Conservation (phyloP, 331 rosid species). For the Dryas integrifolia region DNA sequence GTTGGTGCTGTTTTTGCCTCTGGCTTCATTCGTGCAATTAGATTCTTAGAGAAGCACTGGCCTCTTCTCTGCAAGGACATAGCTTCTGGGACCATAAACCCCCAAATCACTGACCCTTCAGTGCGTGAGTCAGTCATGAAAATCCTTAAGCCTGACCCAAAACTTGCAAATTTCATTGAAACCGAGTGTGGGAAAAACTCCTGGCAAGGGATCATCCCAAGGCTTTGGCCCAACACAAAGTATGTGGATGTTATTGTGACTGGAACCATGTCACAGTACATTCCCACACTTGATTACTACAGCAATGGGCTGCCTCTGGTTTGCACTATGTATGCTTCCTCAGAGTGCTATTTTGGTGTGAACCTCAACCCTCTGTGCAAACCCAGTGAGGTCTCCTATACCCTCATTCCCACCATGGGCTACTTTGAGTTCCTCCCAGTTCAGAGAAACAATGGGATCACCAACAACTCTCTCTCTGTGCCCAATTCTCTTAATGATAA, state of each 20-base stretch:
- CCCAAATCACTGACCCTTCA: constrained; percentile 37
- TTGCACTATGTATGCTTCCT: constrained; percentile 86
- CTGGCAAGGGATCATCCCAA: constrained; percentile 79
- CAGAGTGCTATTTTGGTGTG: constrained; percentile 88
- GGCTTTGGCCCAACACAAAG: constrained; percentile 86
- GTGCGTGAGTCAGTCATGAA: constrained; percentile 56
- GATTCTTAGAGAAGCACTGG: constrained; percentile 78
- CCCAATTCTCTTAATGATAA: constrained; percentile 47
- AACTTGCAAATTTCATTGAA: constrained; percentile 58
- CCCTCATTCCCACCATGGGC: constrained; percentile 86
- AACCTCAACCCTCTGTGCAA: constrained; percentile 77
- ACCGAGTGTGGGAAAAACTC: constrained; percentile 45
- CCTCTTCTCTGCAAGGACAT: constrained; percentile 55
- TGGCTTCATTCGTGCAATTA: constrained; percentile 71
- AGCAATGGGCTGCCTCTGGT: constrained; percentile 85
- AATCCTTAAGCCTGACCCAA: constrained; percentile 50
- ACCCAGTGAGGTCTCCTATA: constrained; percentile 70
- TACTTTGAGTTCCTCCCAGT: constrained; percentile 79
- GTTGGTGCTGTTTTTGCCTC: constrained; percentile 89
- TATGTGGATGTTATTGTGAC: constrained; percentile 95
- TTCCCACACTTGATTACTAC: constrained; percentile 73
- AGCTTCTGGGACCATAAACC: constrained; percentile 51
- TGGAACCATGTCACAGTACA: constrained; percentile 92
- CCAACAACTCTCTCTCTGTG: constrained; percentile 26
- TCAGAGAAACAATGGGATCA: constrained; percentile 40